A percentile compares a stretch with the other conserved stretches of the same genome.
Conservation (phyloP, 1,139 yeast genomes). For the Geotrichum australiense region DNA sequence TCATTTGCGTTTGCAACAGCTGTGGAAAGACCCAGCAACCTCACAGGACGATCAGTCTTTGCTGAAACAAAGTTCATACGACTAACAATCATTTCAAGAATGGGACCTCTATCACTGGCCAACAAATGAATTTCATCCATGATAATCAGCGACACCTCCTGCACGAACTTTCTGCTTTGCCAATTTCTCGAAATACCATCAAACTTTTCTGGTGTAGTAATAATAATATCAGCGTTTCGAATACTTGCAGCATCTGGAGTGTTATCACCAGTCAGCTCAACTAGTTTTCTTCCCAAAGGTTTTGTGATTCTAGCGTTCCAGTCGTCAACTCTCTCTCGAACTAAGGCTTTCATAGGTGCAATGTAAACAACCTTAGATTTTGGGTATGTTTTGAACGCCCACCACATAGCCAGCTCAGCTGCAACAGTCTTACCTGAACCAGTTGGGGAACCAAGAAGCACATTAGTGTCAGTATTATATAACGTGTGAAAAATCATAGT, state of each 20-base stretch:
- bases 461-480: constrained; percentile 71
- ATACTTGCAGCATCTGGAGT: constrained; percentile 84
- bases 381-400: constrained; percentile 76
- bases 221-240: constrained; percentile 82
- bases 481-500: constrained; percentile 92
- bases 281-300: constrained; percentile 48
- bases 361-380: constrained; percentile 84
- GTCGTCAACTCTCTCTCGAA: constrained; percentile 92
- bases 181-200: constrained; percentile 98
- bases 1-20: constrained; percentile 97
- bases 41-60: constrained; percentile 64
- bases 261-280: constrained; percentile 95
- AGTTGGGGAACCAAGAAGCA: constrained; percentile 95
- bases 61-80: constrained; percentile 90
- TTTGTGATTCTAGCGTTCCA: constrained; percentile 69
- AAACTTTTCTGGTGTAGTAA: constrained; percentile 96
- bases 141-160: constrained; percentile 79
- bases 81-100: constrained; percentile 96
- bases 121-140: constrained; percentile 97
- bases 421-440: constrained; percentile 98
- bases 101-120: constrained; percentile 98
- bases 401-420: constrained; percentile 96
- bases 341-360: constrained; percentile 99
- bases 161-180: constrained; percentile 92
- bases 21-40: constrained; percentile 90